These are phyloP conservation scores for Mortierella sp. DNA, from an alignment of 371 early-diverging fungal species.

Conservation along the genomic window DNA sequence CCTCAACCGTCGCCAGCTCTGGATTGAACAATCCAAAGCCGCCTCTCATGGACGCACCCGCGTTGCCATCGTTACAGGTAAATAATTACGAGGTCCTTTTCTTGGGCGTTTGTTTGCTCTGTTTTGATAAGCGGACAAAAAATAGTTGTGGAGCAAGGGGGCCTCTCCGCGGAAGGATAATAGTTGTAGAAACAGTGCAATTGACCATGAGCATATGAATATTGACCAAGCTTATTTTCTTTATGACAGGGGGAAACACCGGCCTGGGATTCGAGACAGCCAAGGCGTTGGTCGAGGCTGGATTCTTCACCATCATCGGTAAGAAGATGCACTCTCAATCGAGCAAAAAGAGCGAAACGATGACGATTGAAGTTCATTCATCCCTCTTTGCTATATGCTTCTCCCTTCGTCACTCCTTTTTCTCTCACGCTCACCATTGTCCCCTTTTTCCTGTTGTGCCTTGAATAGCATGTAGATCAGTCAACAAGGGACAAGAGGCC, in stretches of 20 bases:
- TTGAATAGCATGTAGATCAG: constrained; percentile 38
- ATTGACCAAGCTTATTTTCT: not conserved
- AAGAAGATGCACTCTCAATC: not conserved
- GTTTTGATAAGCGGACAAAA: not conserved
- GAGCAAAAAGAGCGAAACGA: not conserved
- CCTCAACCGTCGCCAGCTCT: constrained; percentile 31
- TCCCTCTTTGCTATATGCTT: not conserved
- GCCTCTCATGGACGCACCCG: constrained; percentile 12
- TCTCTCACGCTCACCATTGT: not conserved
- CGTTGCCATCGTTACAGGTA: constrained; percentile 51
- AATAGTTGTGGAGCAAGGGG: not conserved
- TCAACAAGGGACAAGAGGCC: constrained; percentile 51
- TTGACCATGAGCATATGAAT: not conserved
- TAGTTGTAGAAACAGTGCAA: not conserved
- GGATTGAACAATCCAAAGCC: constrained; percentile 46
- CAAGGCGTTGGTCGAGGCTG: constrained; percentile 51
- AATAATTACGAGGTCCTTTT: too few relatives aligned
- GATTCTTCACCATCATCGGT: constrained; percentile 43
- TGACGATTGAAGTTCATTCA: not conserved
- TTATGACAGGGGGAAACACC: constrained; percentile 41
- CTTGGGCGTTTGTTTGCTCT: not conserved
- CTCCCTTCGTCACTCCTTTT: not conserved
- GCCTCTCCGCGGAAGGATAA: not conserved
- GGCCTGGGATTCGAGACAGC: constrained; percentile 54
- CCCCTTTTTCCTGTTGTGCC: not conserved